A percentile compares a stretch with the other conserved stretches of the same genome.
Conservation (phyloP, 148 eudicot species). For the Cornus suecica region DNA sequence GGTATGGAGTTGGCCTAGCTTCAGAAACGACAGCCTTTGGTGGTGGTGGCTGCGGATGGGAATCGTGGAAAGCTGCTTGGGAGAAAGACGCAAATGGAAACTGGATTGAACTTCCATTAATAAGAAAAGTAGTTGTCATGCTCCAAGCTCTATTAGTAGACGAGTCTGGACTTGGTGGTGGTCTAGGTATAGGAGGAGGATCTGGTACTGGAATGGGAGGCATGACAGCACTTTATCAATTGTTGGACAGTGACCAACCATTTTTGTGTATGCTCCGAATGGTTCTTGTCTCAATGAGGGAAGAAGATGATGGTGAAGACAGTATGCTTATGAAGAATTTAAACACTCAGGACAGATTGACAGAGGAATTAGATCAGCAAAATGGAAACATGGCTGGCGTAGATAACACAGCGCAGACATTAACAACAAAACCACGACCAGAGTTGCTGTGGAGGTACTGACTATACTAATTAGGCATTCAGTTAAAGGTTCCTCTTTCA, state of each 20-base stretch:
- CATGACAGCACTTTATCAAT: slow-evolving; percentile 88
- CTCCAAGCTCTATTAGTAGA: slow-evolving; percentile 92
- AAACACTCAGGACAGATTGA: slow-evolving; percentile 41
- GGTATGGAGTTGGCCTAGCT: slow-evolving; percentile 90
- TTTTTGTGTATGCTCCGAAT: slow-evolving; percentile 97
- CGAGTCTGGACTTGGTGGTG: slow-evolving; percentile 98
- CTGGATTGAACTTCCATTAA: slow-evolving; percentile 90
- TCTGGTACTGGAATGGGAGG: slow-evolving; percentile 99
- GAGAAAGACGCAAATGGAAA: slow-evolving; percentile 80
- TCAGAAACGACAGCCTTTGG: slow-evolving; percentile 50
- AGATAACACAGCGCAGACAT: slow-evolving; percentile 40
- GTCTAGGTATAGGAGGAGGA: slow-evolving; percentile 97
- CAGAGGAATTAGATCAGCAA: slow-evolving; percentile 44
- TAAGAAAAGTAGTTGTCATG: slow-evolving; percentile 85
- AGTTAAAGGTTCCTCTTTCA: neutral
- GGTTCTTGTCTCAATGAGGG: slow-evolving; percentile 93
- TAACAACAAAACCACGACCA: slow-evolving; percentile 67
- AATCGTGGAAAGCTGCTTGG: slow-evolving; percentile 72
- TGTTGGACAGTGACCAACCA: slow-evolving; percentile 98
- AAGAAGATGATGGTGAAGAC: slow-evolving; percentile 85
- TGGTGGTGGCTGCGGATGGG: slow-evolving; percentile 99
- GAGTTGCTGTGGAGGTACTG: slow-evolving; percentile 90
- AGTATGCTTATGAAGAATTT: slow-evolving; percentile 55
- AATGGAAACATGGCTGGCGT: slow-evolving; percentile 30
- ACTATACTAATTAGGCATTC: neutral